Conservation (phyloP, 208 protist genomes). For the Leptomonas pyrrhocoris region DNA sequence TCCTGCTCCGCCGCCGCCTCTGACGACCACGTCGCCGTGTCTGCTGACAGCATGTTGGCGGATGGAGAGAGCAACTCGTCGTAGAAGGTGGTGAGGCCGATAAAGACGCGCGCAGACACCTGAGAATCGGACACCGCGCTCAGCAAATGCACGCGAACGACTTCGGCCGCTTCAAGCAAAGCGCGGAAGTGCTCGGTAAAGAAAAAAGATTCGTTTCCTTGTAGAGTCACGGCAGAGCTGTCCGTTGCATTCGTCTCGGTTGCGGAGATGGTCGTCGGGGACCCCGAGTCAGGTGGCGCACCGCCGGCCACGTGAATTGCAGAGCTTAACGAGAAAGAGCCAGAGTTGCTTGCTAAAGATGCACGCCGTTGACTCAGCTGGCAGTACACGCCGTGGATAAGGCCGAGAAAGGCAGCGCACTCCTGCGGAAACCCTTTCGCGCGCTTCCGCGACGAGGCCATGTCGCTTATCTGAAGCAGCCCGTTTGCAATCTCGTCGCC, state of each 20-base stretch:
- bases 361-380: constrained; percentile 11
- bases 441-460: constrained; percentile 51
- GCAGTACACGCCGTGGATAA: constrained; percentile 39
- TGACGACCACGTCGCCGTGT: neutral
- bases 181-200: constrained; percentile 36
- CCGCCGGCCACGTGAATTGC: neutral
- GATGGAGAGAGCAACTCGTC: constrained; percentile 24
- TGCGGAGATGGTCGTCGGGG: neutral
- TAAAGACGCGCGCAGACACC: constrained; percentile 41
- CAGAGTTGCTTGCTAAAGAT: neutral
- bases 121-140: constrained; percentile 47
- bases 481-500: constrained; percentile 64
- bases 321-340: neutral
- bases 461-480: constrained; percentile 62
- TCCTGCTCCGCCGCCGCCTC: neutral
- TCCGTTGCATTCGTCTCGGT: neutral
- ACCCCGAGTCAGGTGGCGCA: neutral
- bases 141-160: constrained; percentile 37
- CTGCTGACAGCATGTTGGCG: neutral
- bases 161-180: constrained; percentile 44
- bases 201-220: constrained; percentile 11
- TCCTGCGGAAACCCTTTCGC: constrained; percentile 48
- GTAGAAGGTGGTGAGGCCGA: constrained; percentile 43
- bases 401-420: constrained; percentile 50
- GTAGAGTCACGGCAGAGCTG: neutral